These are phyloP conservation scores for Beta macrorhiza DNA, from an alignment of 179 eudicot species.

Conservation along the genomic window DNA sequence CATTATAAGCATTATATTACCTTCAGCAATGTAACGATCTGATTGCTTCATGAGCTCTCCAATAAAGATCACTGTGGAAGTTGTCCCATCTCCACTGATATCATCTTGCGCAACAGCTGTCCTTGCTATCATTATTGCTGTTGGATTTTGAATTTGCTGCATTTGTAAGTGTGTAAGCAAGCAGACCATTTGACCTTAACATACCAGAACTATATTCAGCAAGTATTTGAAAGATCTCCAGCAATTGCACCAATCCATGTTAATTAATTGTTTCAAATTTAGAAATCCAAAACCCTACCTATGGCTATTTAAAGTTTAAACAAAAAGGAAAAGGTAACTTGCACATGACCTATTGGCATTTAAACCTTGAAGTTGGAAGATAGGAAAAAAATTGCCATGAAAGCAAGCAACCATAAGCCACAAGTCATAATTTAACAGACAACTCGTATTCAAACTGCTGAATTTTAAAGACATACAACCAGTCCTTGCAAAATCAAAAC, in stretches of 20 bases:
- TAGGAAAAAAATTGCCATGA: neutral
- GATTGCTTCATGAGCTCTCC: conserved; percentile 99
- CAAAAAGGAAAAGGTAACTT: neutral
- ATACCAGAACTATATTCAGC: neutral
- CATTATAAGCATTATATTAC: conserved; percentile 28
- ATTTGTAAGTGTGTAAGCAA: conserved; percentile 16
- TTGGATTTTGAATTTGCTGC: conserved; percentile 98
- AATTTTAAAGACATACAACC: too few relatives aligned
- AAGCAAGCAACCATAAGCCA: neutral
- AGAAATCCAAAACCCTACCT: neutral
- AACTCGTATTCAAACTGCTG: neutral
- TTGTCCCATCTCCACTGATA: conserved; percentile 94
- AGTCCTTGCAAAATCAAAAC: neutral
- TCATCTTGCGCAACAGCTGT: conserved; percentile 99
- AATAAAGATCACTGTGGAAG: conserved; percentile 92
- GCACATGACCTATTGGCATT: neutral
- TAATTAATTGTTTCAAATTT: neutral
- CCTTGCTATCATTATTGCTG: conserved; percentile 97
- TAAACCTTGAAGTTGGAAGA: neutral
- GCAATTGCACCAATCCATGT: neutral
- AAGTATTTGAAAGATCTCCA: neutral
- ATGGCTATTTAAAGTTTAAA: too few relatives aligned
- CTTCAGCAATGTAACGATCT: conserved; percentile 93
- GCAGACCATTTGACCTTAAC: neutral
- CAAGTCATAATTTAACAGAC: neutral